Conservation (phyloP, 176 grass and related monocot genomes). For the Juncus inflexus region DNA sequence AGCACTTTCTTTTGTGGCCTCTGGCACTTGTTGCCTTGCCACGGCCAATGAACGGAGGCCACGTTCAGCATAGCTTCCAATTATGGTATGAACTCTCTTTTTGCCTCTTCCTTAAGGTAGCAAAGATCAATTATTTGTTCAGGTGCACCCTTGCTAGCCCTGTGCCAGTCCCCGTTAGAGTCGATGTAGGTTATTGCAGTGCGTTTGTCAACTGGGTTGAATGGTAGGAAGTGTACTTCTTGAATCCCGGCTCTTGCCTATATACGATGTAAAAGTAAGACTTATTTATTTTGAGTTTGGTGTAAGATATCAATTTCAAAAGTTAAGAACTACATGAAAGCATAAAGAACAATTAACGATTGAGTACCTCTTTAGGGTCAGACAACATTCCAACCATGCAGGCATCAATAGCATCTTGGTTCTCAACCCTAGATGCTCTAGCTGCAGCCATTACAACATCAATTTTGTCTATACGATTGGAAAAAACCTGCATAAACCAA, state of each 20-base stretch:
- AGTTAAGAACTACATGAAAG: too few relatives aligned
- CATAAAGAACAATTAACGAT: neutral
- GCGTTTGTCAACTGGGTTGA: conserved; percentile 89
- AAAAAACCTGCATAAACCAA: conserved; percentile 37
- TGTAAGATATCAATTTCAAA: too few relatives aligned
- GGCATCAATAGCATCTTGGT: conserved; percentile 84
- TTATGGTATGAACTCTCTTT: conserved; percentile 41
- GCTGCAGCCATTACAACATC: conserved; percentile 44
- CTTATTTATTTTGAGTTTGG: too few relatives aligned
- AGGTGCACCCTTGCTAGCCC: conserved; percentile 69
- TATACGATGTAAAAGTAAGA: neutral
- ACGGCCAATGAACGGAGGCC: conserved; percentile 61
- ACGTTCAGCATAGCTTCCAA: conserved; percentile 50
- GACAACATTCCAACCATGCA: conserved; percentile 62
- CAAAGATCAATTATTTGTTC: conserved; percentile 86
- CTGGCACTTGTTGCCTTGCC: conserved; percentile 48
- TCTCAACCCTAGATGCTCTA: conserved; percentile 54
- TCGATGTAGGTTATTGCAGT: conserved; percentile 83
- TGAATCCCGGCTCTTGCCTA: conserved; percentile 64
- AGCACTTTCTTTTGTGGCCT: conserved; percentile 47
- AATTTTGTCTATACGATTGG: conserved; percentile 45
- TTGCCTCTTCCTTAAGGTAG: conserved; percentile 38
- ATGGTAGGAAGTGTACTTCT: conserved; percentile 84
- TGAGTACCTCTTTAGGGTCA: conserved; percentile 51
- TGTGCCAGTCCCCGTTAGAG: conserved; percentile 48